A percentile compares a stretch with the other conserved stretches of the same genome.
phyloP scores from a whole-genome alignment of 2,329 filamentous ascomycete genomes.

The Drechslerella stenobrocha region DNA sequence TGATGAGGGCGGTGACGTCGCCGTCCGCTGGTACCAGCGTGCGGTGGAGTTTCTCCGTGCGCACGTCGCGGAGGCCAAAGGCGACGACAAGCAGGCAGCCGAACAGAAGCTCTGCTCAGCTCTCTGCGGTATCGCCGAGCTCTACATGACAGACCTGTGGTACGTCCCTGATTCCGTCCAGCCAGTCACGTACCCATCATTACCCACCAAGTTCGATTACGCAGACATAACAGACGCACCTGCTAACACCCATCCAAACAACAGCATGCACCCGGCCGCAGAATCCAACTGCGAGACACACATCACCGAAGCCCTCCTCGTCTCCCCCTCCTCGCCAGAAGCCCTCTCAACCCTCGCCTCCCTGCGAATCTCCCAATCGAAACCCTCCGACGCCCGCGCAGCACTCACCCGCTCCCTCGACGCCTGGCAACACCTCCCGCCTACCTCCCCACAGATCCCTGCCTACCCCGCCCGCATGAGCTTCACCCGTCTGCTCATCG shows the following conservation, averaged over 20 bases:
- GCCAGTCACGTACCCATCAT: no score
- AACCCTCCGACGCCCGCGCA: slow-evolving; percentile 75
- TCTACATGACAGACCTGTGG: slow-evolving; percentile 98
- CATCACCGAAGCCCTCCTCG: slow-evolving; percentile 84
- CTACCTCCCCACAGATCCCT: slow-evolving; percentile 63
- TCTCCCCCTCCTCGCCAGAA: slow-evolving; percentile 79
- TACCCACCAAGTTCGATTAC: no score
- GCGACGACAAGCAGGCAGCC: slow-evolving; percentile 64
- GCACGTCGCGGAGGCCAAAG: slow-evolving; percentile 56
- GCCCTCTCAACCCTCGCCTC: slow-evolving; percentile 95
- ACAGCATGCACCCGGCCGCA: slow-evolving; percentile 78
- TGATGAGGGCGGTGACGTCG: slow-evolving; percentile 68
- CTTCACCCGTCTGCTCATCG: slow-evolving; percentile 82
- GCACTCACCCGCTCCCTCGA: slow-evolving; percentile 78
- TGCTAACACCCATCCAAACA: no score
- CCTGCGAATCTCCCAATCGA: slow-evolving; percentile 84
- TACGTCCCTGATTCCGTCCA: no score
- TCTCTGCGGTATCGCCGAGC: slow-evolving; percentile 90
- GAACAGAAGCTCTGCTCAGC: slow-evolving; percentile 81
- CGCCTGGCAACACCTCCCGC: slow-evolving; percentile 74
- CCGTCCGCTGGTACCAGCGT: slow-evolving; percentile 68
- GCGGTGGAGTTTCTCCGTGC: slow-evolving; percentile 72
- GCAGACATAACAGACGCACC: no score
- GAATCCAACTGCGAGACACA: slow-evolving; percentile 84
- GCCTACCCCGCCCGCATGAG: slow-evolving; percentile 85